Percentiles rank a stretch among this genome's conserved stretches.
These are phyloP conservation scores for Ceratonia siliqua DNA, from an alignment of 306 rosid species.

Conservation along the genomic window DNA sequence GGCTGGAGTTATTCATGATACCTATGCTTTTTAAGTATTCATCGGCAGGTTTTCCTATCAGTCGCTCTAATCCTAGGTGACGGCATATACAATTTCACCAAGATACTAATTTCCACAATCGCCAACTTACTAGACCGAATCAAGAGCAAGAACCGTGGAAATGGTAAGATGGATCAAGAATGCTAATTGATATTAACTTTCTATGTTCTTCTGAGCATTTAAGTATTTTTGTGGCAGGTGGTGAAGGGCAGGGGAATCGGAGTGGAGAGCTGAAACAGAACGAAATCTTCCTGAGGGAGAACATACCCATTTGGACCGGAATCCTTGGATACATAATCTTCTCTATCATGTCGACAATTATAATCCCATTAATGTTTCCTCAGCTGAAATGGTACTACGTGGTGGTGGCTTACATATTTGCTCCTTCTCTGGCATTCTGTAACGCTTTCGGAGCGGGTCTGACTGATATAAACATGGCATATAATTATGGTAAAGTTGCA, in stretches of 20 bases:
- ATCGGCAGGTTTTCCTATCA: conserved; percentile 57
- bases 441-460: conserved; percentile 96
- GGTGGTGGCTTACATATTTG: conserved; percentile 38
- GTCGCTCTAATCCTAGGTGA: conserved; percentile 75
- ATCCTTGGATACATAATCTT: conserved; percentile 17
- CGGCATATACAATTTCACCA: conserved; percentile 69
- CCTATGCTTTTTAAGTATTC: background rate
- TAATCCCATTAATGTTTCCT: conserved; percentile 50
- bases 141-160: conserved; percentile 29
- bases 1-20: too few relatives aligned
- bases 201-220: background rate
- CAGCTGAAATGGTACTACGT: conserved; percentile 34
- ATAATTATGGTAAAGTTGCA: conserved; percentile 89
- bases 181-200: background rate
- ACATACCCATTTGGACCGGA: conserved; percentile 64
- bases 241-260: conserved; percentile 33
- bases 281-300: conserved; percentile 64
- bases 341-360: conserved; percentile 44
- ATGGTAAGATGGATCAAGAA: conserved; percentile 2
- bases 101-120: conserved; percentile 51
- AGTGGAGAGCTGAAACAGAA: conserved; percentile 37
- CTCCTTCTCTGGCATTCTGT: conserved; percentile 94
- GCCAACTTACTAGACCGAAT: conserved; percentile 39
- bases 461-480: conserved; percentile 93
- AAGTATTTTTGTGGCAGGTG: conserved; percentile 27